Percentiles rank a stretch among this genome's conserved stretches.
phyloP scores from a whole-genome alignment of 2,329 filamentous ascomycete genomes.

The Chaetomium olivaceum region DNA sequence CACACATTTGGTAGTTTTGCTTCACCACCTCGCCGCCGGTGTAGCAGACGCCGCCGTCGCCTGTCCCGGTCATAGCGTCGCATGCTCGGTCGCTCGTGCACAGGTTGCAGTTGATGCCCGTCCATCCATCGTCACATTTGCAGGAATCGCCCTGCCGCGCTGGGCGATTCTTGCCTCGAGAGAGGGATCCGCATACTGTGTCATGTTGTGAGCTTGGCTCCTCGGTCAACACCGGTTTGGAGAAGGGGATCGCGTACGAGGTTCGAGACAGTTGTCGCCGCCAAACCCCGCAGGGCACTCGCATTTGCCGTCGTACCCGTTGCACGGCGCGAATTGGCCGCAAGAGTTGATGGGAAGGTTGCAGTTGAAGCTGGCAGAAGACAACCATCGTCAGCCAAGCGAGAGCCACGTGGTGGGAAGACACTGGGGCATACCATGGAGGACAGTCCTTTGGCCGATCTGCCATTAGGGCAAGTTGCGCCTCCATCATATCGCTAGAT shows the following conservation, averaged over 20 bases:
- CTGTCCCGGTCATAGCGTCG: conserved; percentile 80
- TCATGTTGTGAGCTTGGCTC: conserved; percentile 9
- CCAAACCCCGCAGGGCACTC: conserved; percentile 89
- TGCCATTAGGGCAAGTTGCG: conserved; percentile 69
- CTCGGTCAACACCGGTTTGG: conserved; percentile 7
- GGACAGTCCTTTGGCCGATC: conserved; percentile 76
- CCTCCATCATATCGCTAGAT: conserved; percentile 60
- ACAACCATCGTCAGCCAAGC: conserved; percentile 21
- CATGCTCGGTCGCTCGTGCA: conserved; percentile 83
- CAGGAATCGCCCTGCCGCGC: conserved; percentile 72
- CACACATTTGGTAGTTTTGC: conserved; percentile 96
- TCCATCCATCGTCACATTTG: conserved; percentile 90
- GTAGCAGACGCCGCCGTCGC: conserved; percentile 85
- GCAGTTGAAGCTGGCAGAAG: conserved; percentile 81
- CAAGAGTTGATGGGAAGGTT: conserved; percentile 90
- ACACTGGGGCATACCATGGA: conserved; percentile 64
- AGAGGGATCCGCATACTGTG: conserved; percentile 81
- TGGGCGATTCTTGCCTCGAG: conserved; percentile 75
- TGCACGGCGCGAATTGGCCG: conserved; percentile 86
- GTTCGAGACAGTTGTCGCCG: conserved; percentile 87
- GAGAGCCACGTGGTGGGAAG: conserved; percentile 37
- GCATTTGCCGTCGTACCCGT: conserved; percentile 88
- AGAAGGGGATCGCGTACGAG: conserved; percentile 52
- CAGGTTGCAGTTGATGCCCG: conserved; percentile 96
- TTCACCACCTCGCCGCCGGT: conserved; percentile 86